Conservation (phyloP, 1,284 basidiomycete genomes). For the Cutaneotrichosporon sp. region DNA sequence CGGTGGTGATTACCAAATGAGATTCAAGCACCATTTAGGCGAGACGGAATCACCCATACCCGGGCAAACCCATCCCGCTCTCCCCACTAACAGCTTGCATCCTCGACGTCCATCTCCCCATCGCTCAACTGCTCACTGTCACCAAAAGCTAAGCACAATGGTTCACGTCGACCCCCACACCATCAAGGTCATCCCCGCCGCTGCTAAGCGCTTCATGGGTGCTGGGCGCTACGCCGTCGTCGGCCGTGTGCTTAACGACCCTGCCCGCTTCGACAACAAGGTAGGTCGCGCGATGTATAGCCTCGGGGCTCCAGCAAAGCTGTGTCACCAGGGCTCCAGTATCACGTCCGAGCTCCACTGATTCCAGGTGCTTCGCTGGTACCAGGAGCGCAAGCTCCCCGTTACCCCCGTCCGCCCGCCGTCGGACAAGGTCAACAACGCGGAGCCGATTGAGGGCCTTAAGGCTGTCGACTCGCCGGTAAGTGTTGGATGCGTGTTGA, state of each 20-base stretch:
- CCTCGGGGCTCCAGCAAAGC: too few relatives aligned
- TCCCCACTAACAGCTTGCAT: too few relatives aligned
- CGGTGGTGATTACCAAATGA: too few relatives aligned
- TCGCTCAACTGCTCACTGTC: background rate
- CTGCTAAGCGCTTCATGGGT: conserved; percentile 37
- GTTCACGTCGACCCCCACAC: conserved; percentile 23
- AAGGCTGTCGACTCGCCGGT: conserved; percentile 30
- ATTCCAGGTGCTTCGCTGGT: conserved; percentile 57
- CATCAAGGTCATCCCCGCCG: conserved; percentile 20
- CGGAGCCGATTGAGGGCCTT: conserved; percentile 34
- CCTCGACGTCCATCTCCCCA: background rate
- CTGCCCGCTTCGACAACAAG: conserved; percentile 39
- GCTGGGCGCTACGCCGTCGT: conserved; percentile 41
- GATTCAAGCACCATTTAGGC: too few relatives aligned
- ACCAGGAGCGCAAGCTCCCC: conserved; percentile 54
- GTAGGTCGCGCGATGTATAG: too few relatives aligned
- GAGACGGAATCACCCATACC: too few relatives aligned
- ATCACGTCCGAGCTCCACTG: too few relatives aligned
- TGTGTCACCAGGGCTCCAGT: too few relatives aligned
- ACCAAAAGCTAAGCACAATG: conserved; percentile 5
- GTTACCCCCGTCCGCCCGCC: conserved; percentile 57
- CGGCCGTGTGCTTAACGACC: conserved; percentile 37
- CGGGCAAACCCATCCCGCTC: too few relatives aligned
- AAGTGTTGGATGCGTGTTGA: too few relatives aligned
- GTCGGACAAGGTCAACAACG: conserved; percentile 16